Evolutionary conservation across 2,329 filamentous ascomycete species (phyloP).

Genomic region (Xylariaceae sp.): DNA sequence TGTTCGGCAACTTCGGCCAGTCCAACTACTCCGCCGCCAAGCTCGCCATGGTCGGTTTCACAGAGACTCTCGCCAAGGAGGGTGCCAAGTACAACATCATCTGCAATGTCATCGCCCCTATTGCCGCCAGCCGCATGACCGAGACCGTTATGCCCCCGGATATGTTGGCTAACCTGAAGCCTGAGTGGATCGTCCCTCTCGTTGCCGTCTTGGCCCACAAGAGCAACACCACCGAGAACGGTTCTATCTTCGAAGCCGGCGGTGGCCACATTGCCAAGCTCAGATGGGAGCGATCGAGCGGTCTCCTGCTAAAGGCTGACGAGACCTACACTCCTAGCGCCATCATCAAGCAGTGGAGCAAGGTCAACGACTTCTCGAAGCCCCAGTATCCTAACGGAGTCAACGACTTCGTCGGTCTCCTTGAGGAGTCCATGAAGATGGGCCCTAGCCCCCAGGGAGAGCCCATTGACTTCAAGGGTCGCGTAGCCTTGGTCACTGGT

Average conservation of each 20-base stretch:
- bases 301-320: slow-evolving; percentile 85
- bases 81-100: slow-evolving; percentile 97
- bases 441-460: slow-evolving; percentile 66
- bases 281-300: slow-evolving; percentile 88
- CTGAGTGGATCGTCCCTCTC: slow-evolving; percentile 91
- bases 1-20: slow-evolving; percentile 95
- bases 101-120: slow-evolving; percentile 89
- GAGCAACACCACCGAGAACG: slow-evolving; percentile 75
- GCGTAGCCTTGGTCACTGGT: slow-evolving; percentile 82
- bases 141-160: slow-evolving; percentile 95
- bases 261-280: slow-evolving; percentile 90
- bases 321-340: slow-evolving; percentile 81
- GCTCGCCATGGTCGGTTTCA: slow-evolving; percentile 91
- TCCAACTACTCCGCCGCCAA: slow-evolving; percentile 97
- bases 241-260: slow-evolving; percentile 88
- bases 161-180: slow-evolving; percentile 76
- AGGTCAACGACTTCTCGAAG: slow-evolving; percentile 79
- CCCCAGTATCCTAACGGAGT: slow-evolving; percentile 78
- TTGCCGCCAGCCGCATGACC: slow-evolving; percentile 93
- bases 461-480: slow-evolving; percentile 74
- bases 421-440: slow-evolving; percentile 78
- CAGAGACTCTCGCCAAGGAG: slow-evolving; percentile 96
- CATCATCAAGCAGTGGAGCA: slow-evolving; percentile 82
- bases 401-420: slow-evolving; percentile 80
- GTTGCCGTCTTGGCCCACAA: slow-evolving; percentile 85